Evolutionary conservation across 2,329 filamentous ascomycete species (phyloP), one percentile per base, ranked within the genome.

Genomic region (Phyllosticta ampelicida): DNA sequence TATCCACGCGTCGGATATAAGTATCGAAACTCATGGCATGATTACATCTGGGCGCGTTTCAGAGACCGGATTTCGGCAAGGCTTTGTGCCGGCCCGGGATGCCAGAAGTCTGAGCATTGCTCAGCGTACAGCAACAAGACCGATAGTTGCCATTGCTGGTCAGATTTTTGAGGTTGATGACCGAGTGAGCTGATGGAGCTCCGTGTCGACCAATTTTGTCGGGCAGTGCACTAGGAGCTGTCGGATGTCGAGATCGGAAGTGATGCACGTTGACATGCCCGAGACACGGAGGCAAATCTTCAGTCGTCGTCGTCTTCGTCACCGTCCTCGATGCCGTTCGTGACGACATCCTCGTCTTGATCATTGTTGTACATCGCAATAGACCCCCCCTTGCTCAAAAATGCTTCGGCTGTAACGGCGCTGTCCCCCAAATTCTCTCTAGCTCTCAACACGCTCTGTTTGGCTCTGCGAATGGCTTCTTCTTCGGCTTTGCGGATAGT

Each of bases 401-500:
- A 36, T n/a, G 23, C 55, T 20, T 58, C 51, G 23, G 55, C 51
- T 13, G 55, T 28, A 44, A 19, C 44, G 9, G 44, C 54, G 23
- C 26, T 51, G 18, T 58, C 55, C 9, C 55, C 55, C 23, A 30
- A 9, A 13, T 28, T 13, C 8, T 50, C 30, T 28, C 26, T 48
- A 2, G 55, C 55, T 53, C 44, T 50, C 21, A 58, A 18, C 13
- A 58, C 54, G 48, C 51, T 51, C 26, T 54, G 23, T 20, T 87
- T 85, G 49, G 90, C 89, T 61, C 89, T 80, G 3, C 85, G 80
- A 65, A 97, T 87, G 36, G 90, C 90, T 71, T 96, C 91, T 69
- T 95, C 86, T 72, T 97, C 91, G 2, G 85, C 86, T 72, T 95
- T 96, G 65, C 86, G 86, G 67, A 99, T 96, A 2, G 94, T 99